These are phyloP conservation scores for Dendrobium huoshanense DNA, from an alignment of 106 monocot species.

Conservation along the genomic window DNA sequence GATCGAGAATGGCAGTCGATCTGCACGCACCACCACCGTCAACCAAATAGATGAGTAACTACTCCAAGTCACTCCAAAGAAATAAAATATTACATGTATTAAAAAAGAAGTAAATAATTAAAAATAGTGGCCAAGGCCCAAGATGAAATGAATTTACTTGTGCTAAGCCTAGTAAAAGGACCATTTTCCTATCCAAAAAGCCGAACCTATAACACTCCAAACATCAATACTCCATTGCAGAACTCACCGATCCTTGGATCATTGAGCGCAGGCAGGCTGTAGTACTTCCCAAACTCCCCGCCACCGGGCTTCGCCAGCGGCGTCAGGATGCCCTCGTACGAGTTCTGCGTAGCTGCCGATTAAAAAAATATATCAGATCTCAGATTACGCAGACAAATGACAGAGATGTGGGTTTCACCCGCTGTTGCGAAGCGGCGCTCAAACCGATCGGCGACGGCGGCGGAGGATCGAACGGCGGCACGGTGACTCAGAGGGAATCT, in stretches of 20 bases:
- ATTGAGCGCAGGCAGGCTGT: constrained; percentile 63
- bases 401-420: constrained; percentile 17
- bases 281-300: constrained; percentile 79
- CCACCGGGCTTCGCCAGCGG: constrained; percentile 63
- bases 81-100: too few relatives aligned
- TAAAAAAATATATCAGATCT: constrained; percentile 5
- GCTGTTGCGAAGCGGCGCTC: constrained; percentile 55
- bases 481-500: constrained; percentile 61
- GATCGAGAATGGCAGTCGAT: constrained; percentile 80
- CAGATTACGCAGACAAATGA: background rate
- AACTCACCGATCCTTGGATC: constrained; percentile 71
- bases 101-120: background rate
- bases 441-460: constrained; percentile 44
- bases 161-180: too few relatives aligned
- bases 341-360: constrained; percentile 31
- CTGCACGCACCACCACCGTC: constrained; percentile 25
- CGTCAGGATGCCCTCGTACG: constrained; percentile 52
- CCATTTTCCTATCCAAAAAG: background rate
- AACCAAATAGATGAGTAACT: background rate
- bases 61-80: too few relatives aligned
- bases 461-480: constrained; percentile 52
- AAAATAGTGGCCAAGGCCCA: too few relatives aligned
- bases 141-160: too few relatives aligned
- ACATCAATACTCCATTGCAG: background rate
- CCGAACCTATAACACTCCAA: background rate